Evolutionary conservation across 2,329 filamentous ascomycete species (phyloP).

Genomic region (Epichloe elymi): DNA sequence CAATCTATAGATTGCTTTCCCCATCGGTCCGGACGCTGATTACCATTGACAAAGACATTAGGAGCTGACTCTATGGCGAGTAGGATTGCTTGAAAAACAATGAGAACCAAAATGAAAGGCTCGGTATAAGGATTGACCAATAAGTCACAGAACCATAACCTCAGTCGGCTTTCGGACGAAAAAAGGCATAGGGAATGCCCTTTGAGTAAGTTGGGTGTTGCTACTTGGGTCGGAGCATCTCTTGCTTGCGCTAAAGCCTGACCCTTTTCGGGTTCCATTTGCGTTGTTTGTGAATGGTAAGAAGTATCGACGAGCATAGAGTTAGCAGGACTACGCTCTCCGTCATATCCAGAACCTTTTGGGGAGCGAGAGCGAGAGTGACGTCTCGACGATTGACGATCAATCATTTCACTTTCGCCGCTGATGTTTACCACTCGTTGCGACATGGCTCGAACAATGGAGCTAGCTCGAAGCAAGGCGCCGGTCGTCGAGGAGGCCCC

Average conservation of each 20-base stretch:
- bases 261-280: conserved; percentile 33
- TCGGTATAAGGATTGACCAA: conserved; percentile 80
- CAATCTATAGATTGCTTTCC: conserved; percentile 60
- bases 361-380: conserved; percentile 47
- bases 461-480: conserved; percentile 56
- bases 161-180: conserved; percentile 59
- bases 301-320: conserved; percentile 34
- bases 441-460: conserved; percentile 76
- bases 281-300: conserved; percentile 36
- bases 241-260: conserved; percentile 6
- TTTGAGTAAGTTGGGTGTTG: conserved; percentile 57
- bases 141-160: conserved; percentile 65
- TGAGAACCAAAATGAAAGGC: conserved; percentile 73
- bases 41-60: conserved; percentile 51
- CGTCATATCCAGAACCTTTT: conserved; percentile 26
- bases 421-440: conserved; percentile 96
- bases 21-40: conserved; percentile 51
- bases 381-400: conserved; percentile 52
- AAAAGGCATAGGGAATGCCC: conserved; percentile 82
- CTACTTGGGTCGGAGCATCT: conserved; percentile 7
- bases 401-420: conserved; percentile 75
- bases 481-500: conserved; percentile 50
- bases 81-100: conserved; percentile 78
- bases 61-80: conserved; percentile 70
- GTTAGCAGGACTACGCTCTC: conserved; percentile 12